Base-by-base conservation (phyloP, 495 filamentous ascomycete species). In the Niebla homalea region DNA sequence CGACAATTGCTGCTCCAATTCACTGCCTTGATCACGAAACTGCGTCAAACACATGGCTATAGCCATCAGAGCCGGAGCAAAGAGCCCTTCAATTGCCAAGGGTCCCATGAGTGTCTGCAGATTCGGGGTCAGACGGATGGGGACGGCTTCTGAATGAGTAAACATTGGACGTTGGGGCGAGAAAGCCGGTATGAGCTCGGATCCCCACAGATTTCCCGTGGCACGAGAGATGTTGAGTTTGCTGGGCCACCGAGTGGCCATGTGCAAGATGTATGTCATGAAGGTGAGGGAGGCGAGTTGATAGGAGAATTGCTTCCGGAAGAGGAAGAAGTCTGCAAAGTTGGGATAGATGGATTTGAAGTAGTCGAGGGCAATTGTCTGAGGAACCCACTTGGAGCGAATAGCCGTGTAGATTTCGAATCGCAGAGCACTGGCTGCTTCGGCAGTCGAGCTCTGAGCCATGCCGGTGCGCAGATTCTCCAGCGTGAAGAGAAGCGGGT, bases 191-290 rank as follows among this genome's bases (percentile, higher is more conserved):
- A 95, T 82, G 38, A 97, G 74, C 60, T 99, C 93, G 5, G 89
- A 87, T 38, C 88, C 90, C 93, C 93, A 97, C 57, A 99, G 81
- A 60, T 93, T 90, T 48, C 93, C 93, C 0, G 85, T 87, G 21
- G 76, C 80, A 26, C 93, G 81, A 36, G 90, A 85, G 56, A 99
- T 89, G 63, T 83, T 80, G 60, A 97, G 80, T 70, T 97, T 97
- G 66, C 89, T 86, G 4, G 93, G 93, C 59, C 87, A 96, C 49
- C 93, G 85, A 58, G 84, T 83, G 64, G 85, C 84, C 75, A 97
- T 96, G 70, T 87, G 87, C 70, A 99, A 85, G 52, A 93, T 83
- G 62, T 95, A 97, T 35, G 93, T 99, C 85, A 99, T 94, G 71
- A 97, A 99, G 12, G 89, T 94, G 49, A 96, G 75, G 2, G 89